Evolutionary conservation across 2,329 filamentous ascomycete species (phyloP).

Genomic region (Beauveria pseudobassiana): DNA sequence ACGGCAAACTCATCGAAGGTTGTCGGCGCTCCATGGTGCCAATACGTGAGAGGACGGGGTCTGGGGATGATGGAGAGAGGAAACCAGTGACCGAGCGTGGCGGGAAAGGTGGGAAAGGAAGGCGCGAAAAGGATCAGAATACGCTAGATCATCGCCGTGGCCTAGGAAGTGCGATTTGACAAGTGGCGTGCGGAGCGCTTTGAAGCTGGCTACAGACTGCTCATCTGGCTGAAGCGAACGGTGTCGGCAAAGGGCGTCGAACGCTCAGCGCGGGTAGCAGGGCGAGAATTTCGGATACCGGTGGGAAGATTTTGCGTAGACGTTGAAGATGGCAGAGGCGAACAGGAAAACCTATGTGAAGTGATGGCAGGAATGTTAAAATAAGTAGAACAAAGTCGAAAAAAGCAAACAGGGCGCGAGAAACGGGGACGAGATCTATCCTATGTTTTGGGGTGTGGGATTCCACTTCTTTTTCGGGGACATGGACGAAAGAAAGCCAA

Average conservation of each 20-base stretch:
- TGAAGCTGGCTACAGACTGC: not conserved
- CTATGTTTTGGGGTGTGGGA: not conserved
- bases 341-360: not conserved
- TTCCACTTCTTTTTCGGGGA: constrained; percentile 6
- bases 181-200: not conserved
- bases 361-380: no score
- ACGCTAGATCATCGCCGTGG: constrained; percentile 12
- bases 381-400: constrained; percentile 12
- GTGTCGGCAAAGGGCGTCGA: not conserved
- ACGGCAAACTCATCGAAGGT: not conserved
- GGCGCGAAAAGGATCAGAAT: not conserved
- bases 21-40: constrained; percentile 8
- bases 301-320: not conserved
- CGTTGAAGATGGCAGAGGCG: not conserved
- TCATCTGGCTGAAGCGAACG: not conserved
- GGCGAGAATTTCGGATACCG: not conserved
- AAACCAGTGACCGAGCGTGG: not conserved
- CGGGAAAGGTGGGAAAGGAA: not conserved
- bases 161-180: not conserved
- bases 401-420: not conserved
- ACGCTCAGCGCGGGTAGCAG: not conserved
- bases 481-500: not conserved
- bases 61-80: not conserved
- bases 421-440: constrained; percentile 10
- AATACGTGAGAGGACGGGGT: not conserved